phyloP scores from a whole-genome alignment of 768 basidiomycete species.

The Chiua virens region DNA sequence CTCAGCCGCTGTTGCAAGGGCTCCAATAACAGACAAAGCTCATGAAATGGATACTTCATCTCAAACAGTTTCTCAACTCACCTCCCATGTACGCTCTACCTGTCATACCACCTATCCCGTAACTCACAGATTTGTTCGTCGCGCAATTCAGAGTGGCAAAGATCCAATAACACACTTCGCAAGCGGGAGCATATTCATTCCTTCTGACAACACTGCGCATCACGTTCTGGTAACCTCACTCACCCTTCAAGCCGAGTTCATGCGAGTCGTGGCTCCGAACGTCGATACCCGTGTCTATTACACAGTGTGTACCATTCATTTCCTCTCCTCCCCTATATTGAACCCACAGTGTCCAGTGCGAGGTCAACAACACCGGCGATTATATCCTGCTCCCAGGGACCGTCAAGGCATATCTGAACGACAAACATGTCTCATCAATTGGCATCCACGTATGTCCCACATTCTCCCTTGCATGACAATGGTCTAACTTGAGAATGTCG shows the following conservation, averaged over 20 bases:
- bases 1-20: too few species aligned
- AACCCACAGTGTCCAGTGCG: slow-evolving; percentile 10
- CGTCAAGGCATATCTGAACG: slow-evolving; percentile 28
- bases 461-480: too few species aligned
- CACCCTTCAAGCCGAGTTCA: slow-evolving; percentile 20
- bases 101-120: background rate
- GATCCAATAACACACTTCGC: slow-evolving; percentile 21
- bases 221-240: slow-evolving; percentile 24
- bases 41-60: background rate
- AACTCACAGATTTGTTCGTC: too few species aligned
- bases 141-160: slow-evolving; percentile 13
- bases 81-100: slow-evolving; percentile 7
- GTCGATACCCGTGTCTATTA: slow-evolving; percentile 19
- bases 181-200: slow-evolving; percentile 11
- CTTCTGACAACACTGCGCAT: slow-evolving; percentile 11
- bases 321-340: background rate
- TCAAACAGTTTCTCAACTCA: slow-evolving; percentile 9
- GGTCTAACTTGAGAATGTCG: too few species aligned
- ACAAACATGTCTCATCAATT: slow-evolving; percentile 26
- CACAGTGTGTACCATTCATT: slow-evolving; percentile 5
- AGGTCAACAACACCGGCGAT: slow-evolving; percentile 26
- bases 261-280: slow-evolving; percentile 22
- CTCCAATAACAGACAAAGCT: background rate
- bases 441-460: slow-evolving; percentile 17
- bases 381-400: slow-evolving; percentile 29